Percentiles rank a stretch among this genome's conserved stretches.
These are phyloP conservation scores for Tricholoma hemisulphureum DNA, from an alignment of 768 basidiomycete genomes.

Conservation along the genomic window DNA sequence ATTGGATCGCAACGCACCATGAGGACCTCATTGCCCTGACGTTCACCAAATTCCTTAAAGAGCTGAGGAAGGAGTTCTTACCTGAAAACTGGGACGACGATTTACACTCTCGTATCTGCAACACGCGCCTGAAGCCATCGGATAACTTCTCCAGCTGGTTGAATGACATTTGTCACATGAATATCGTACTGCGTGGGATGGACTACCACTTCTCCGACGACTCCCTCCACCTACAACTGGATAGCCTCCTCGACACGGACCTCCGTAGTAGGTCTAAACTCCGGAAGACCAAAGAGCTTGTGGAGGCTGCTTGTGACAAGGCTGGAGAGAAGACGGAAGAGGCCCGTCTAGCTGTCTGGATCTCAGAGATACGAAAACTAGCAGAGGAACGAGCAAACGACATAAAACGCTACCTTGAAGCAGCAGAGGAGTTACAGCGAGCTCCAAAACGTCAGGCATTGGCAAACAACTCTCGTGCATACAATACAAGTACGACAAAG, in stretches of 20 bases:
- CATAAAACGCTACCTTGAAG: background rate
- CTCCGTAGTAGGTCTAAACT: background rate
- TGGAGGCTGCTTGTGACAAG: too few species aligned
- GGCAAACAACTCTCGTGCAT: too few species aligned
- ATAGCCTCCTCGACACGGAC: background rate
- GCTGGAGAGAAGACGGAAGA: too few species aligned
- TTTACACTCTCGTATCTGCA: background rate
- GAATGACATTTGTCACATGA: background rate
- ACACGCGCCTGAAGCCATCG: background rate
- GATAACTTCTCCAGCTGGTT: background rate
- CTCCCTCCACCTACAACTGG: too few species aligned
- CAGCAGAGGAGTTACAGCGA: background rate
- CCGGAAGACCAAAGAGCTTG: too few species aligned
- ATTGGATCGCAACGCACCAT: background rate
- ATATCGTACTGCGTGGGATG: background rate
- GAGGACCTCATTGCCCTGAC: background rate
- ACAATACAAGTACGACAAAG: too few species aligned
- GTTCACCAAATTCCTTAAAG: background rate
- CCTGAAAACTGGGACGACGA: background rate
- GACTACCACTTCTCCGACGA: background rate
- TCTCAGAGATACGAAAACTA: background rate
- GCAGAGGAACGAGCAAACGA: background rate
- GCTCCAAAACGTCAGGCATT: background rate
- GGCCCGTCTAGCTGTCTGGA: too few species aligned
- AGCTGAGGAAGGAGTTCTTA: background rate